phyloP scores from a whole-genome alignment of 140 eudicot genomes.

The Eryngium alpinum region DNA sequence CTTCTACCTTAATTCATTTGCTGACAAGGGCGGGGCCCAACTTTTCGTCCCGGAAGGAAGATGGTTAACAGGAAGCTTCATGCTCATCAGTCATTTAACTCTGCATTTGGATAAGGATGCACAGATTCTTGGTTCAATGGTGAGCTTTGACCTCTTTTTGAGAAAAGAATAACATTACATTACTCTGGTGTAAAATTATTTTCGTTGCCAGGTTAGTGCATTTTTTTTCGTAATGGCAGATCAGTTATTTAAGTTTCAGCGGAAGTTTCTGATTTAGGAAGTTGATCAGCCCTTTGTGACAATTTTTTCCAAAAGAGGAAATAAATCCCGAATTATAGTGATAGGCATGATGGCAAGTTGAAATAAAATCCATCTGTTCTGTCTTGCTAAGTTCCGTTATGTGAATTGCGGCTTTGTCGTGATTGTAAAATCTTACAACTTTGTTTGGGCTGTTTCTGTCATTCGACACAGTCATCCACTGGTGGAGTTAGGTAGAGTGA shows the following conservation, averaged over 20 bases:
- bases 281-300: neutral
- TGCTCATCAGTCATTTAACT: constrained; percentile 19
- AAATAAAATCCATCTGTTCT: neutral
- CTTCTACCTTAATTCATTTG: constrained; percentile 22
- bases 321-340: neutral
- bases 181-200: neutral
- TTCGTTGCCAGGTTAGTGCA: neutral
- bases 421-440: neutral
- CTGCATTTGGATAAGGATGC: constrained; percentile 18
- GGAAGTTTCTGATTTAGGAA: neutral
- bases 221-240: neutral
- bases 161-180: neutral
- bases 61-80: constrained; percentile 25
- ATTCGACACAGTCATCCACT: neutral
- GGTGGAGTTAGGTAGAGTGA: neutral
- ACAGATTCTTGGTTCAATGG: constrained; percentile 16
- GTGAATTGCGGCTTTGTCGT: neutral
- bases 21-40: constrained; percentile 21
- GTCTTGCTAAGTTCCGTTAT: neutral
- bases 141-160: neutral
- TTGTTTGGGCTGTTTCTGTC: neutral
- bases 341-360: neutral
- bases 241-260: neutral
- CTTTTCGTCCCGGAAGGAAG: constrained; percentile 20
- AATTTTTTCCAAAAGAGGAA: neutral